These are phyloP conservation scores for Murraya koenigii DNA, from an alignment of 345 rosid species.

Conservation along the genomic window DNA sequence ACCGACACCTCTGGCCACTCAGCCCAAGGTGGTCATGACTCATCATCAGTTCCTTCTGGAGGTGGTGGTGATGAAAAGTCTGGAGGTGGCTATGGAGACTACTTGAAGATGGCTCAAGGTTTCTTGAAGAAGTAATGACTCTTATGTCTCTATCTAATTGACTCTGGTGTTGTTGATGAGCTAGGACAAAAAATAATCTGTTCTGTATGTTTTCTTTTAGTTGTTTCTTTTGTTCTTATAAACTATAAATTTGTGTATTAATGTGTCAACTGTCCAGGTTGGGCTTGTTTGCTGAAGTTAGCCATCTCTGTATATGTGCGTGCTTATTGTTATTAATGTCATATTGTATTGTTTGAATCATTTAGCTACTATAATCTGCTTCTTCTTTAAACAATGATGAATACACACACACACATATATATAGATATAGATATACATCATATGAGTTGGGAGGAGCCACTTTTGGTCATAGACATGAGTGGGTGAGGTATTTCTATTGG, in stretches of 20 bases:
- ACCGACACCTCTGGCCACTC: conserved; percentile 23
- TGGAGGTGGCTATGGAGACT: conserved; percentile 48
- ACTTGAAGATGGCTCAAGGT: conserved; percentile 58
- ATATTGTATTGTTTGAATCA: neutral
- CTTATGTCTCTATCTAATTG: neutral
- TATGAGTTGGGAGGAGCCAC: no score
- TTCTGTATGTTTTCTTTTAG: neutral
- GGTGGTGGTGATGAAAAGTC: conserved; percentile 30
- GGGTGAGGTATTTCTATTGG: no score
- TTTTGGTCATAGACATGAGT: no score
- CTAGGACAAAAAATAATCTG: neutral
- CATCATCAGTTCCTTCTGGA: conserved; percentile 5
- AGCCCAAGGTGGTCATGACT: neutral
- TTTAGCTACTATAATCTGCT: no score
- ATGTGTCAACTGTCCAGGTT: neutral
- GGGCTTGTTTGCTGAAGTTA: neutral
- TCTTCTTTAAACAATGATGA: no score
- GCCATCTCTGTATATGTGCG: no score
- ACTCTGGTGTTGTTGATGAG: neutral
- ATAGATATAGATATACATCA: no score
- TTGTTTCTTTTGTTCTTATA: no score
- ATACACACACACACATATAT: no score
- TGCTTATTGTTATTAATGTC: neutral
- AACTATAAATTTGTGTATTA: neutral
- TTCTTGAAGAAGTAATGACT: conserved; percentile 31